Evolutionary conservation across 2,329 filamentous ascomycete species (phyloP).

Genomic region (Colletotrichum tofieldiae): DNA sequence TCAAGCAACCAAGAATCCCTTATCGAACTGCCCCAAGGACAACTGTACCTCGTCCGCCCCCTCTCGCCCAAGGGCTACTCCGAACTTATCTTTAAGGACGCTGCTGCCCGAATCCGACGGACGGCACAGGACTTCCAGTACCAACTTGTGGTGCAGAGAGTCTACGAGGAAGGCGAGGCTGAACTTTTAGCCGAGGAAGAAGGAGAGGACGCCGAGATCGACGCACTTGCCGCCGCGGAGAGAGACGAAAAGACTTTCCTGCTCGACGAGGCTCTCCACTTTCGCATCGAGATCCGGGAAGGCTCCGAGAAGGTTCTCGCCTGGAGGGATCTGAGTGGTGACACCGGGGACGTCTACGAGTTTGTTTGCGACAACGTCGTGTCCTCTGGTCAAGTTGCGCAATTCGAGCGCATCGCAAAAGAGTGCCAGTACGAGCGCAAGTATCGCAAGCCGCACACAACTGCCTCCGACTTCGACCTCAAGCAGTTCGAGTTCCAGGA

Average conservation of each 20-base stretch:
- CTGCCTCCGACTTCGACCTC: constrained; percentile 86
- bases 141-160: constrained; percentile 94
- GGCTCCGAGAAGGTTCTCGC: constrained; percentile 89
- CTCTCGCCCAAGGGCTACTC: constrained; percentile 97
- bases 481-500: constrained; percentile 84
- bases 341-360: constrained; percentile 95
- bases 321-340: constrained; percentile 95
- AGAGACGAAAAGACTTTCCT: constrained; percentile 98
- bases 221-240: constrained; percentile 80
- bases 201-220: constrained; percentile 83
- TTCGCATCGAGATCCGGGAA: constrained; percentile 86
- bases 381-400: constrained; percentile 78
- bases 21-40: constrained; percentile 94
- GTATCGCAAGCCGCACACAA: constrained; percentile 84
- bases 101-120: constrained; percentile 89
- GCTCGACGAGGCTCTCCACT: constrained; percentile 91
- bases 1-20: constrained; percentile 89
- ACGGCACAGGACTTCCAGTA: constrained; percentile 98
- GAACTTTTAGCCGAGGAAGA: constrained; percentile 92
- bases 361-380: constrained; percentile 91
- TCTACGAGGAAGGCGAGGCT: constrained; percentile 97
- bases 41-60: constrained; percentile 96
- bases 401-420: constrained; percentile 86
- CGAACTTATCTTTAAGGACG: constrained; percentile 99
- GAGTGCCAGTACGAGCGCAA: constrained; percentile 99